Conservation (phyloP, 257 asterid genomes). For the Thymus mandschuricus region DNA sequence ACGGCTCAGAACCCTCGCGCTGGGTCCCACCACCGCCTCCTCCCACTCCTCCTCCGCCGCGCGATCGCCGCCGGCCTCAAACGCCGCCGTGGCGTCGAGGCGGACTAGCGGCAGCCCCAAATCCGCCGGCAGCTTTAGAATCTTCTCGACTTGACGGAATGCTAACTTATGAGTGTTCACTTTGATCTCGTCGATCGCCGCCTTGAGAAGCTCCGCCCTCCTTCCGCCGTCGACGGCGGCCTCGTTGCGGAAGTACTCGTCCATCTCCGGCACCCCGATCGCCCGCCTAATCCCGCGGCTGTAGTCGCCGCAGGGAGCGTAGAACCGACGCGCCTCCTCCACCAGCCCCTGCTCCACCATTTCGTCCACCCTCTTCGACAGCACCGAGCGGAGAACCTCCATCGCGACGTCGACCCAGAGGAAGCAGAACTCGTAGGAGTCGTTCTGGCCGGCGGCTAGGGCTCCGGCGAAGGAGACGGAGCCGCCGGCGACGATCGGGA, state of each 20-base stretch:
- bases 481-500: slow-evolving; percentile 22
- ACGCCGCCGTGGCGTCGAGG: slow-evolving; percentile 16
- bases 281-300: not conserved
- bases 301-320: slow-evolving; percentile 15
- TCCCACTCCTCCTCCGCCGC: slow-evolving; percentile 25
- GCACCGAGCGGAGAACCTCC: not conserved
- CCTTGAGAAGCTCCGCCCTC: slow-evolving; percentile 2
- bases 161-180: slow-evolving; percentile 1
- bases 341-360: slow-evolving; percentile 21
- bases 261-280: slow-evolving; percentile 19
- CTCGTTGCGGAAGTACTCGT: not conserved
- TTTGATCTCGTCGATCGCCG: slow-evolving; percentile 16
- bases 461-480: slow-evolving; percentile 6
- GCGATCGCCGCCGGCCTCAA: not conserved
- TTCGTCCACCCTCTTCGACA: slow-evolving; percentile 10
- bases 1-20: not conserved
- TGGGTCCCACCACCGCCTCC: not conserved
- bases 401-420: slow-evolving; percentile 5
- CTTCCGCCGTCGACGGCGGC: not conserved
- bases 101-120: not conserved
- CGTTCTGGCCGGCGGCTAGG: not conserved
- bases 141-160: slow-evolving; percentile 10
- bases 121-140: not conserved
- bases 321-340: slow-evolving; percentile 23
- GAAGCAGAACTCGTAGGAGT: not conserved